Percentiles rank a stretch among this genome's conserved stretches.
Evolutionary conservation across 164 flowering plant species (phyloP).

Genomic region (Magnolia sinica): DNA sequence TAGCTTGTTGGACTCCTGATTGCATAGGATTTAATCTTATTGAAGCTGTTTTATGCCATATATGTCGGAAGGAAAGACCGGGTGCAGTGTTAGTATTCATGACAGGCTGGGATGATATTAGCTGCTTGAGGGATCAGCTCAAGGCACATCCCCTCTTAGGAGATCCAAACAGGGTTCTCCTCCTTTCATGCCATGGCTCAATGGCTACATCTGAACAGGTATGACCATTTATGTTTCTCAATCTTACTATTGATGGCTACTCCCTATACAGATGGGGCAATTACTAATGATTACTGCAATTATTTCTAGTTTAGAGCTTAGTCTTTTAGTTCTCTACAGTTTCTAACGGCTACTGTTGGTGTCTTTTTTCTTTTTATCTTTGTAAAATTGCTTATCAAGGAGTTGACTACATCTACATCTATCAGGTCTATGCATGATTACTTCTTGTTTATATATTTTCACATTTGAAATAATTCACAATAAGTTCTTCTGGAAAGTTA

Average conservation of each 20-base stretch:
- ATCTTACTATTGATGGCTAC: not conserved
- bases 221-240: not conserved
- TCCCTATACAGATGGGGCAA: no score
- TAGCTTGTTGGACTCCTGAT: slow-evolving; percentile 89
- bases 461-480: no score
- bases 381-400: no score
- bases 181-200: slow-evolving; percentile 96
- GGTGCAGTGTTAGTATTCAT: slow-evolving; percentile 96
- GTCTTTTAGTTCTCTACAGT: no score
- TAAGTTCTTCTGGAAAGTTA: no score
- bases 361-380: no score
- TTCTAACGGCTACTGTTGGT: no score
- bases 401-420: no score
- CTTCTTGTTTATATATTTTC: no score
- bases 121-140: slow-evolving; percentile 83
- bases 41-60: slow-evolving; percentile 94
- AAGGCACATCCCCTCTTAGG: slow-evolving; percentile 97
- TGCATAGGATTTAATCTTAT: slow-evolving; percentile 95
- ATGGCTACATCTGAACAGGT: slow-evolving; percentile 99
- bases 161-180: slow-evolving; percentile 91
- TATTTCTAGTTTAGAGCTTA: no score
- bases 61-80: slow-evolving; percentile 90
- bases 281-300: no score
- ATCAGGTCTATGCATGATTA: no score
- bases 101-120: slow-evolving; percentile 99